Conservation (phyloP, 2,329 filamentous ascomycete species). For the Helminthosporium solani region DNA sequence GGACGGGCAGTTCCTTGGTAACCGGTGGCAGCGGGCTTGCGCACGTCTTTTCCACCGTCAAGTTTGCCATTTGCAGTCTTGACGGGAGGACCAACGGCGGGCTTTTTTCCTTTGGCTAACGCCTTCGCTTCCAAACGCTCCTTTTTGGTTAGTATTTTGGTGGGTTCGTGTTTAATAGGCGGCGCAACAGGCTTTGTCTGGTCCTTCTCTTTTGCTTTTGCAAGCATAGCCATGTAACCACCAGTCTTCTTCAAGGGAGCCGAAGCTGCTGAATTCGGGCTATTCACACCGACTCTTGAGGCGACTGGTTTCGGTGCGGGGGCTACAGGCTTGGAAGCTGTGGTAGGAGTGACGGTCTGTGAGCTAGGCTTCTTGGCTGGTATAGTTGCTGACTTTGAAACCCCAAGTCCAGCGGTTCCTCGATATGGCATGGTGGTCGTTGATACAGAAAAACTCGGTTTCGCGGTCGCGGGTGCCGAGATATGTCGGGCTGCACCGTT, state of each 20-base stretch:
- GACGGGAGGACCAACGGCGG: constrained; percentile 13
- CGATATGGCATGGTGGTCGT: constrained; percentile 37
- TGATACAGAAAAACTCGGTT: constrained; percentile 22
- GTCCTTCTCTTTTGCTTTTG: constrained; percentile 65
- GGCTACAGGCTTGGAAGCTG: constrained; percentile 21
- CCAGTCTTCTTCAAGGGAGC: constrained; percentile 65
- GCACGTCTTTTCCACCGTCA: constrained; percentile 36
- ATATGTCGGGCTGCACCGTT: constrained; percentile 28
- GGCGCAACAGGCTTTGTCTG: constrained; percentile 54
- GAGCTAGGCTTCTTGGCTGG: constrained; percentile 27
- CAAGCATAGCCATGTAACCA: constrained; percentile 73
- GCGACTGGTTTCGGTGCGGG: constrained; percentile 21
- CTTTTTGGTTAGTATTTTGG: constrained; percentile 63
- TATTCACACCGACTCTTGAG: constrained; percentile 13
- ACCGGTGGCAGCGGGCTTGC: constrained; percentile 41
- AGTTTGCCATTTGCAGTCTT: constrained; percentile 22
- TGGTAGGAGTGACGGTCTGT: constrained; percentile 15
- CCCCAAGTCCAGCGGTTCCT: constrained; percentile 37
- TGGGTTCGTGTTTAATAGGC: constrained; percentile 72
- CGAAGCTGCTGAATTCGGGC: constrained; percentile 24
- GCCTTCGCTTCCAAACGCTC: constrained; percentile 50
- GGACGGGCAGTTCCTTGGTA: constrained; percentile 54
- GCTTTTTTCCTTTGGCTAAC: constrained; percentile 37
- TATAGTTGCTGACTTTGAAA: constrained; percentile 23
- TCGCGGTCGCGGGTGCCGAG: constrained; percentile 24